Conservation (phyloP, 1,284 basidiomycete species). For the Wolfiporia cocos region DNA sequence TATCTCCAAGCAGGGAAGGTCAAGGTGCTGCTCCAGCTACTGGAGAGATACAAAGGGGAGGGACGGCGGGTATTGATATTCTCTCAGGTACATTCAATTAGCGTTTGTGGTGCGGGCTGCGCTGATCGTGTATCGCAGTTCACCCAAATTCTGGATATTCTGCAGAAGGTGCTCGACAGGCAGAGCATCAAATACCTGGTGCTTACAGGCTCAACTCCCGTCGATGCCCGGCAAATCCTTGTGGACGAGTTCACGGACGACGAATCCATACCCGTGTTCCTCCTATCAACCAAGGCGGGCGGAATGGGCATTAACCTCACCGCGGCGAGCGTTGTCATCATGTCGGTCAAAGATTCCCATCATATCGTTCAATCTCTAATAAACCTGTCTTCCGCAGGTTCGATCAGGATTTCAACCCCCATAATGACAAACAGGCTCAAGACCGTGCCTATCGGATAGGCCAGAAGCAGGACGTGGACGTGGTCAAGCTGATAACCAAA, state of each 20-base stretch:
- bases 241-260: constrained; percentile 99
- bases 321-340: constrained; percentile 89
- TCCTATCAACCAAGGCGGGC: constrained; percentile 94
- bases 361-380: not conserved
- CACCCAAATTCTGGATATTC: constrained; percentile 91
- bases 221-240: constrained; percentile 88
- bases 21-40: constrained; percentile 63
- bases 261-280: constrained; percentile 84
- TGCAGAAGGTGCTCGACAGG: constrained; percentile 81
- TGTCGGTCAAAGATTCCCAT: constrained; percentile 38
- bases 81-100: constrained; percentile 60
- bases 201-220: constrained; percentile 93
- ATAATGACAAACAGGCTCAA: constrained; percentile 92
- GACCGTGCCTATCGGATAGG: constrained; percentile 99
- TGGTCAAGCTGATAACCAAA: constrained; percentile 90
- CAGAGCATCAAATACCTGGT: constrained; percentile 77
- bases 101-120: not conserved
- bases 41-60: constrained; percentile 65
- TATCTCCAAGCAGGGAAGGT: constrained; percentile 93
- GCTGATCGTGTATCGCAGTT: constrained; percentile 47
- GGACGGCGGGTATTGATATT: constrained; percentile 89
- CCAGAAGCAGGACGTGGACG: constrained; percentile 85
- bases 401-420: constrained; percentile 96
- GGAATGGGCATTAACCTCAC: constrained; percentile 91
- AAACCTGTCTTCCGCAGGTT: constrained; percentile 45